Evolutionary conservation across 441 rosid species (phyloP).

Genomic region (Gossypium schwendimanii): DNA sequence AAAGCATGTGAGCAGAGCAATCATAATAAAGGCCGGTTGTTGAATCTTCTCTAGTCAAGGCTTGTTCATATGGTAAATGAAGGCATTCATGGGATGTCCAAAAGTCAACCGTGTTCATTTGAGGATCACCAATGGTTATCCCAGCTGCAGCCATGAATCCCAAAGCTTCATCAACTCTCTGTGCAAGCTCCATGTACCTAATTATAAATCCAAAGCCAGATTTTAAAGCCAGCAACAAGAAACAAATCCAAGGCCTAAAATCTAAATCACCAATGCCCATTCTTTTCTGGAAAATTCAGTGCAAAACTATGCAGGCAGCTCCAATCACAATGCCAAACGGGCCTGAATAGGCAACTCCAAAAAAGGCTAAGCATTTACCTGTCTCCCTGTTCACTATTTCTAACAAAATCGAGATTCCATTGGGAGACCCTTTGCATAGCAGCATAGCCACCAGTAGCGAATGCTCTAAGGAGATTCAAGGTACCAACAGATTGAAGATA

Average conservation of each 20-base stretch:
- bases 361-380: conserved; percentile 20
- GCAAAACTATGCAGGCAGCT: neutral
- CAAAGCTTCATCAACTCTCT: conserved; percentile 49
- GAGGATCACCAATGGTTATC: conserved; percentile 42
- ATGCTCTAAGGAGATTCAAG: conserved; percentile 46
- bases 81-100: conserved; percentile 60
- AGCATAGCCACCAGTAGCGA: conserved; percentile 57
- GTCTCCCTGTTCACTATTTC: conserved; percentile 51
- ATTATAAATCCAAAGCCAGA: neutral
- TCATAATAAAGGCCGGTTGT: conserved; percentile 49
- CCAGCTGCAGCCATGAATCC: conserved; percentile 61
- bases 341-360: neutral
- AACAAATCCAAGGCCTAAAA: neutral
- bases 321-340: neutral
- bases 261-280: neutral
- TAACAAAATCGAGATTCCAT: conserved; percentile 52
- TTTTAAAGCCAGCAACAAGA: neutral
- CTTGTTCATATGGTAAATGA: conserved; percentile 50
- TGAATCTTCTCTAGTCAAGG: conserved; percentile 51
- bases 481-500: conserved; percentile 51
- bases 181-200: conserved; percentile 49
- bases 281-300: neutral
- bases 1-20: conserved; percentile 55
- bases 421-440: conserved; percentile 53
- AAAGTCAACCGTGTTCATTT: conserved; percentile 41